Conservation (phyloP, 2,329 filamentous ascomycete genomes). For the Myrmaecium sp. region DNA sequence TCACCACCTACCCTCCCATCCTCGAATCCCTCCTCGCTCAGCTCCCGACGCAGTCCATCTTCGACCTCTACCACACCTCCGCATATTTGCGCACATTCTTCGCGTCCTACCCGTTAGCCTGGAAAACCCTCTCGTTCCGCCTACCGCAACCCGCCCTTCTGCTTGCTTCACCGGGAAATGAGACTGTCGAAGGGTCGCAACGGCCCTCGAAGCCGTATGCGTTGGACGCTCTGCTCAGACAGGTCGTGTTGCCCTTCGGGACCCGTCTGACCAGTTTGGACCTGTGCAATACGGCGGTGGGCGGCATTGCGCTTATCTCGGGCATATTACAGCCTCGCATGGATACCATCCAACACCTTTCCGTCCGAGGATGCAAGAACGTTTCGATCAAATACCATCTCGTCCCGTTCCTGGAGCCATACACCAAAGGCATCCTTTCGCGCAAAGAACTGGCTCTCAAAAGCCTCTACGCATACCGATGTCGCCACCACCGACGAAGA, state of each 20-base stretch:
- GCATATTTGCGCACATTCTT: constrained; percentile 37
- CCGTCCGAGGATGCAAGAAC: constrained; percentile 46
- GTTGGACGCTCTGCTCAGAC: constrained; percentile 39
- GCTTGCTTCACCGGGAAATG: constrained; percentile 20
- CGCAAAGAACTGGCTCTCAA: constrained; percentile 35
- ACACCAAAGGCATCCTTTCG: constrained; percentile 25
- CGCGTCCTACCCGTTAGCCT: constrained; percentile 40
- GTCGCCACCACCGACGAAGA: constrained; percentile 42
- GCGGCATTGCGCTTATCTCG: constrained; percentile 37
- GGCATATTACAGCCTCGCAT: constrained; percentile 37
- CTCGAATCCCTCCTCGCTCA: constrained; percentile 42
- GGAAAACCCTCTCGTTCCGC: constrained; percentile 43
- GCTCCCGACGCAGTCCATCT: constrained; percentile 36
- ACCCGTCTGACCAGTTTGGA: constrained; percentile 39
- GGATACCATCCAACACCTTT: constrained; percentile 40
- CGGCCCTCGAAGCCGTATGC: constrained; percentile 40
- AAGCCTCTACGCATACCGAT: constrained; percentile 44
- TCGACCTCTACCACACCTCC: constrained; percentile 42
- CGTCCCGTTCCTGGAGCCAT: constrained; percentile 35
- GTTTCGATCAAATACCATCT: constrained; percentile 49
- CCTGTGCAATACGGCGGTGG: constrained; percentile 44
- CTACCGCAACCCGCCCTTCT: constrained; percentile 25
- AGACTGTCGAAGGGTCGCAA: constrained; percentile 21
- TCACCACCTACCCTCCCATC: constrained; percentile 40
- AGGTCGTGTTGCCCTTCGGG: constrained; percentile 38